Base-by-base conservation (phyloP, 352 stramenopile species). In the Poterioochromonas sp. region DNA sequence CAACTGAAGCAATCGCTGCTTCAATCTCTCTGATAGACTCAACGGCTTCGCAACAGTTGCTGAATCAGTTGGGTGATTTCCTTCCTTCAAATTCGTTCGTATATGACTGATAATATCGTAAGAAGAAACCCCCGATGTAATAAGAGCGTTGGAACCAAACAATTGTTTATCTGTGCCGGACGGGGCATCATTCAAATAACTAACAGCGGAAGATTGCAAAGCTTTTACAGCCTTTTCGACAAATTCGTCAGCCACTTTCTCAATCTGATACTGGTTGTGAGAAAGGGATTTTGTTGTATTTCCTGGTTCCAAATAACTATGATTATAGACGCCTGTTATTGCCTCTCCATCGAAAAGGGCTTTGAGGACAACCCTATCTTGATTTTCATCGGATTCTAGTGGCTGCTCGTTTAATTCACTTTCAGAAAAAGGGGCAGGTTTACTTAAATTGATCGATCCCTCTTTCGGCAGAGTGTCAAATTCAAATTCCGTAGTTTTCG, bases 271-370 rank as follows among this genome's bases (percentile, higher is more conserved):
- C 8, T 15, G 2, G n/a, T n/a, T n/a, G n/a, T n/a, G n/a, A n/a
- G n/a, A n/a, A n/a, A n/a, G n/a, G n/a, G n/a, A n/a, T 71, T 40
- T 44, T 41, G 29, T 15, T 15, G 15, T 58, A 29, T 18, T 18
- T 8, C 39, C 37, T n/a, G 39, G 39, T 58, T 74, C 65, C 3
- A 74, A 5, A 54, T 74, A 74, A 18, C 32, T n/a, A n/a, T 74
- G 65, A 37, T 54, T 35, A 54, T 85, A 84, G 44, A 85, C 79
- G 54, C 76, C 71, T 39, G 78, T 79, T 40, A 85, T 76, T 34
- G 74, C 79, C 8, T 71, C 78, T 40, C 78, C 73, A 29, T 85
- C 73, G 44, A 85, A 85, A 15, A 85, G 78, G 18, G 82, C 82
- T 60, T 64, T 70, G 15, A 85, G 64, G 5, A 85, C 74, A n/a